phyloP scores from a whole-genome alignment of 148 eudicot species.

The Mesembryanthemum crystallinum region DNA sequence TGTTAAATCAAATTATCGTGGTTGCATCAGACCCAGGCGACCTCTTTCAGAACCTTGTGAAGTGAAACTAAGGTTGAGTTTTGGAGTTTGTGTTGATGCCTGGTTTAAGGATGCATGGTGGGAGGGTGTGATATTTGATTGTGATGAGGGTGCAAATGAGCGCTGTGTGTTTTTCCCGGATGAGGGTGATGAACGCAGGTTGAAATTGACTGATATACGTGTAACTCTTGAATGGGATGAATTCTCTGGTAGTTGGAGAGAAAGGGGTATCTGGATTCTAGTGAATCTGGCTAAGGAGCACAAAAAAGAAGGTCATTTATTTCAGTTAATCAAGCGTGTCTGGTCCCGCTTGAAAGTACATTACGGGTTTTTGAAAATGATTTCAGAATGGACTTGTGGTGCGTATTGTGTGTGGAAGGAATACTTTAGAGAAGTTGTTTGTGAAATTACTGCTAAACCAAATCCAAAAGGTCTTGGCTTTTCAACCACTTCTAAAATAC shows the following conservation, averaged over 20 bases:
- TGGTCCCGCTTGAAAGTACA: conserved; percentile 41
- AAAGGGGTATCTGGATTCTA: conserved; percentile 43
- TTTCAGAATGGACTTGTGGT: conserved; percentile 53
- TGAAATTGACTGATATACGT: conserved; percentile 34
- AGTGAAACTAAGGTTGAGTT: conserved; percentile 26
- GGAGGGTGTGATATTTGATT: conserved; percentile 48
- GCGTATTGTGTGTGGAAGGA: conserved; percentile 44
- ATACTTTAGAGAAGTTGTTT: conserved; percentile 36
- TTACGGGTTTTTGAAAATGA: conserved; percentile 49
- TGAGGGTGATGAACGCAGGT: conserved; percentile 41
- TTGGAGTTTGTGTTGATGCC: conserved; percentile 49
- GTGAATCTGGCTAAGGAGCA: conserved; percentile 37
- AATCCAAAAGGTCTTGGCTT: conserved; percentile 14
- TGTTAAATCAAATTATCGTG: conserved; percentile 41
- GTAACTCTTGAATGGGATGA: conserved; percentile 47
- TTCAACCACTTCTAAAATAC: too few species aligned
- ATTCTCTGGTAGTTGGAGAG: conserved; percentile 41
- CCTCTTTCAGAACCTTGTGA: conserved; percentile 20
- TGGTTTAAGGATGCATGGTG: conserved; percentile 49
- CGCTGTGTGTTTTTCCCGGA: conserved; percentile 45
- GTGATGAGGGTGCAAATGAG: conserved; percentile 35
- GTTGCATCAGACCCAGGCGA: conserved; percentile 41
- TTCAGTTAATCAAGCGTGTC: conserved; percentile 30
- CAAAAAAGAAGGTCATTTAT: conserved; percentile 20
- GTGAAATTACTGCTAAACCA: conserved; percentile 26